phyloP scores from a whole-genome alignment of 2,329 filamentous ascomycete species.

The Colletotrichum theobromicola region DNA sequence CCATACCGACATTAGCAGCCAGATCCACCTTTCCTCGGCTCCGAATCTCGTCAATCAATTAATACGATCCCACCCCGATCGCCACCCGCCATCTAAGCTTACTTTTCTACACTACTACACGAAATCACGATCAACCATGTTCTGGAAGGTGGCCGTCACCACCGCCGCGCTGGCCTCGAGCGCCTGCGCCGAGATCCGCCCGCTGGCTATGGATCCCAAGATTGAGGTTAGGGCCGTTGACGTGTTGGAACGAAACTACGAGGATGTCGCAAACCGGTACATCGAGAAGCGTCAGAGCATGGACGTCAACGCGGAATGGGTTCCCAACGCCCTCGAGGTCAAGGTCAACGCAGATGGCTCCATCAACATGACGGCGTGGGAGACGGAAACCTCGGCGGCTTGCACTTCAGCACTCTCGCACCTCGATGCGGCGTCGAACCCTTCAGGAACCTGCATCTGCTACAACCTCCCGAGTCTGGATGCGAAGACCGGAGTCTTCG shows the following conservation, averaged over 20 bases:
- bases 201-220: conserved; percentile 27
- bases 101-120: neutral
- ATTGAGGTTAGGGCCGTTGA: conserved; percentile 30
- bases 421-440: conserved; percentile 68
- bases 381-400: conserved; percentile 55
- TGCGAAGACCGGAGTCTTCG: conserved; percentile 71
- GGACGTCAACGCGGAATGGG: conserved; percentile 1
- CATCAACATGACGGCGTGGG: conserved; percentile 63
- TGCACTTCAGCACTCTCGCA: conserved; percentile 62
- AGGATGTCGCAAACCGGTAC: conserved; percentile 23
- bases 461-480: conserved; percentile 81
- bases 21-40: conserved; percentile 13
- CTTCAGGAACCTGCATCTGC: conserved; percentile 79
- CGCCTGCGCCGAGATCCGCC: conserved; percentile 20
- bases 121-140: conserved; percentile 6
- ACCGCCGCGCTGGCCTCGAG: conserved; percentile 17
- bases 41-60: conserved; percentile 1
- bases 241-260: conserved; percentile 20
- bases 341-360: conserved; percentile 45
- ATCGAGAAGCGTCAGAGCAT: conserved; percentile 24
- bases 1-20: neutral
- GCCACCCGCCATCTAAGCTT: neutral
- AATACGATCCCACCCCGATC: conserved; percentile 5
- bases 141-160: conserved; percentile 18
- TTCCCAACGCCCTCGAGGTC: conserved; percentile 28